Evolutionary conservation across 2,329 filamentous ascomycete species (phyloP).

Genomic region (Aspergillus flavus): DNA sequence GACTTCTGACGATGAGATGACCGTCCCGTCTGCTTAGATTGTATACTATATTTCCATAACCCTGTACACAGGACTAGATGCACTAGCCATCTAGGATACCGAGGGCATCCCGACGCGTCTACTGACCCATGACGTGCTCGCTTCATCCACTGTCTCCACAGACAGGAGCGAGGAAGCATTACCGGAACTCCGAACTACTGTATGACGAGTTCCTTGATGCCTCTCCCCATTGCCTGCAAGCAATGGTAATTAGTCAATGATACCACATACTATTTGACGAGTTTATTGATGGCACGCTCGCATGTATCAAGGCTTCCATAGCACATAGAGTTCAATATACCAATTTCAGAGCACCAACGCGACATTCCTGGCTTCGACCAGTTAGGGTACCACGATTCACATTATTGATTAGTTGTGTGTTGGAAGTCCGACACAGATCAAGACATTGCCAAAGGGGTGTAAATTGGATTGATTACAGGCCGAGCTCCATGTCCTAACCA

Average conservation of each 20-base stretch:
- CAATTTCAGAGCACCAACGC: neutral
- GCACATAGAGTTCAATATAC: neutral
- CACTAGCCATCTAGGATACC: neutral
- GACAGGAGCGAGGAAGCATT: neutral
- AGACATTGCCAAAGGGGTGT: neutral
- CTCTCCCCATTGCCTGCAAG: neutral
- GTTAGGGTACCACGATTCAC: neutral
- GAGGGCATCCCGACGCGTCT: neutral
- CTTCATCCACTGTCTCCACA: neutral
- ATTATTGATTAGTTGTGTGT: neutral
- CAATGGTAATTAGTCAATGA: neutral
- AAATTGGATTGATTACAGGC: neutral
- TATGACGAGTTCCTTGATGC: neutral
- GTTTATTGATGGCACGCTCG: neutral
- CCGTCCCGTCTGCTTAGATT: neutral
- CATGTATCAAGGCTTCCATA: neutral
- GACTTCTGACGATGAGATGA: neutral
- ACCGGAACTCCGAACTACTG: neutral
- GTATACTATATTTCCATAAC: neutral
- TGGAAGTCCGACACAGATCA: neutral
- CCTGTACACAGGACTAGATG: constrained; percentile 3
- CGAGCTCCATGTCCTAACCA: too few relatives aligned
- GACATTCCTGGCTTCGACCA: neutral
- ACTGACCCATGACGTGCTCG: neutral
- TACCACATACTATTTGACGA: neutral